Conservation (phyloP, 2,329 filamentous ascomycete genomes). For the Rhytidhysteron rufulum region DNA sequence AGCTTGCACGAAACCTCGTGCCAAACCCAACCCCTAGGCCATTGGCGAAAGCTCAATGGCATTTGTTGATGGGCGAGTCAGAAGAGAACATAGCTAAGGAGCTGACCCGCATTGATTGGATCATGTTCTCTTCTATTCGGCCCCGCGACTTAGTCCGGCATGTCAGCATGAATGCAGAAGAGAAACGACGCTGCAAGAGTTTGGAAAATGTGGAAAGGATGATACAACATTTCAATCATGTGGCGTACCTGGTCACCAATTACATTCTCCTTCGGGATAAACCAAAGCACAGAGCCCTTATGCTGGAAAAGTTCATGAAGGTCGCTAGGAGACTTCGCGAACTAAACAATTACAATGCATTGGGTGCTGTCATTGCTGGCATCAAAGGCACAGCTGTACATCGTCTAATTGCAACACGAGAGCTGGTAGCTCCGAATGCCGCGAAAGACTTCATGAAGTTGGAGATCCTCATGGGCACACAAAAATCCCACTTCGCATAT, state of each 20-base stretch:
- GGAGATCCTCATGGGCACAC: conserved; percentile 86
- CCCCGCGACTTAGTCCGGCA: conserved; percentile 91
- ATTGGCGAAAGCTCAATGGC: conserved; percentile 83
- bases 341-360: conserved; percentile 93
- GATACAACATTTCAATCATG: conserved; percentile 73
- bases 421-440: conserved; percentile 65
- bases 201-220: conserved; percentile 88
- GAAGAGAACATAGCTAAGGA: conserved; percentile 86
- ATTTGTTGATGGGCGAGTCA: conserved; percentile 80
- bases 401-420: conserved; percentile 74
- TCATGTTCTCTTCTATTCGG: conserved; percentile 93
- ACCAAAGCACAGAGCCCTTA: conserved; percentile 86
- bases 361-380: conserved; percentile 90
- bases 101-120: conserved; percentile 93
- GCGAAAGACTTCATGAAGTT: conserved; percentile 85
- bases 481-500: conserved; percentile 91
- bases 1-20: conserved; percentile 68
- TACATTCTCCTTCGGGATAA: conserved; percentile 79
- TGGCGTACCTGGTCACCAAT: conserved; percentile 54
- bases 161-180: conserved; percentile 68
- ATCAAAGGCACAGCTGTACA: conserved; percentile 86
- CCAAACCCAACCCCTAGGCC: conserved; percentile 65
- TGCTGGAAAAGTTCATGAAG: conserved; percentile 93
- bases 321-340: conserved; percentile 80
- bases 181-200: conserved; percentile 71